Conservation (phyloP, 2,329 filamentous ascomycete genomes). For the Diaporthe sp. region DNA sequence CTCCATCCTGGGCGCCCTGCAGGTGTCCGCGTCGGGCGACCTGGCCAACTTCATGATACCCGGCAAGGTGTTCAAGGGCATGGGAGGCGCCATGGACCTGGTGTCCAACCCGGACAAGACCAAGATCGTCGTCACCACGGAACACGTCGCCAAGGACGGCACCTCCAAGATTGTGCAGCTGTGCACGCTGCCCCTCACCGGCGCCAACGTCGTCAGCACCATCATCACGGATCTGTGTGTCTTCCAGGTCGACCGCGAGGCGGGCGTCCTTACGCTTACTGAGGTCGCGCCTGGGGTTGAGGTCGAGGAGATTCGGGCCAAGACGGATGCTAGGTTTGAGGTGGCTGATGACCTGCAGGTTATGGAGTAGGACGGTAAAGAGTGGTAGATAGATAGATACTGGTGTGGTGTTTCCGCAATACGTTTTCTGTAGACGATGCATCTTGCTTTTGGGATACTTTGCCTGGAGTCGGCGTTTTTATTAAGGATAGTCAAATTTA, state of each 20-base stretch:
- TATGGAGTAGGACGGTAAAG: constrained; percentile 47
- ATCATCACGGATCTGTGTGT: constrained; percentile 82
- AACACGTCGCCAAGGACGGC: constrained; percentile 77
- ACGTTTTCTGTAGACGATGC: background rate
- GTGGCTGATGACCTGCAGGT: constrained; percentile 68
- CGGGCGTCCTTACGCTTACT: constrained; percentile 72
- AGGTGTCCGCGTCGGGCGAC: constrained; percentile 83
- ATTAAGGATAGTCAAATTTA: background rate
- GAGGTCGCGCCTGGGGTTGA: constrained; percentile 77
- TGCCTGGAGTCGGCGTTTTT: background rate
- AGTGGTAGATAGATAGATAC: background rate
- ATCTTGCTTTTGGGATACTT: background rate
- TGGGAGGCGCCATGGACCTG: constrained; percentile 83
- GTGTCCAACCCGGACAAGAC: constrained; percentile 77
- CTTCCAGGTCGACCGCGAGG: constrained; percentile 72
- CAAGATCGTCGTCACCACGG: constrained; percentile 78
- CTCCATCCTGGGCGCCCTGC: constrained; percentile 83
- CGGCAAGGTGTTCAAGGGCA: constrained; percentile 88
- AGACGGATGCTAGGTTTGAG: constrained; percentile 76
- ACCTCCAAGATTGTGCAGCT: constrained; percentile 73
- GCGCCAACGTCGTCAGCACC: constrained; percentile 74
- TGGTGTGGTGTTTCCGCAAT: background rate
- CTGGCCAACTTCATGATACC: constrained; percentile 93
- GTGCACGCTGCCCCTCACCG: constrained; percentile 74
- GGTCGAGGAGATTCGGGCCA: constrained; percentile 74